Evolutionary conservation across 176 grass and related monocot genomes (phyloP).

Genomic region (Chloris gayana): DNA sequence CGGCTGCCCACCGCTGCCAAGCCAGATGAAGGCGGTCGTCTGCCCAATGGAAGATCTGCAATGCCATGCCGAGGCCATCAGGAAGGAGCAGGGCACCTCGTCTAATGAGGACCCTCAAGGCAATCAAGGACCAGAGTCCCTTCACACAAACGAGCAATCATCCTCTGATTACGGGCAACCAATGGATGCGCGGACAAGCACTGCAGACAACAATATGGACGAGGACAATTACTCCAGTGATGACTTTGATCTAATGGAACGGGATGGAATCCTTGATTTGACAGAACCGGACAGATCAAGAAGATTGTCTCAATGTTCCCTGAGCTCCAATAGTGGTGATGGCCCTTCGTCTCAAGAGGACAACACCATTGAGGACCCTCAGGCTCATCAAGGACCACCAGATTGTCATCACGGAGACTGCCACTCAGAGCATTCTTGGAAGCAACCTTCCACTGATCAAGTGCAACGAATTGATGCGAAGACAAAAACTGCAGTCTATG

Average conservation of each 20-base stretch:
- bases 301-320: constrained; percentile 32
- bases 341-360: no score
- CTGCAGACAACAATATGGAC: constrained; percentile 3
- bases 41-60: constrained; percentile 77
- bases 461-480: neutral
- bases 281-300: neutral
- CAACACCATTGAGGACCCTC: no score
- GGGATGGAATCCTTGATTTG: neutral
- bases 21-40: constrained; percentile 65
- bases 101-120: constrained; percentile 34
- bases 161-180: constrained; percentile 8
- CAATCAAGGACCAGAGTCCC: constrained; percentile 13
- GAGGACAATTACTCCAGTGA: neutral
- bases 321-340: neutral
- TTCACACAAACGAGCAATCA: neutral
- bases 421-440: neutral
- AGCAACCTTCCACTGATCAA: neutral
- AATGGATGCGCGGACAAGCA: neutral
- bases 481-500: neutral
- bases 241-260: constrained; percentile 9
- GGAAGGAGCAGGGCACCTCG: neutral
- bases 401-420: neutral
- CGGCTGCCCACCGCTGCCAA: constrained; percentile 62
- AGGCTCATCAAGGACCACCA: constrained; percentile 14
- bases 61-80: constrained; percentile 25